Evolutionary conservation across 2,329 filamentous ascomycete species (phyloP).

Genomic region (Graphilbum fragrans): DNA sequence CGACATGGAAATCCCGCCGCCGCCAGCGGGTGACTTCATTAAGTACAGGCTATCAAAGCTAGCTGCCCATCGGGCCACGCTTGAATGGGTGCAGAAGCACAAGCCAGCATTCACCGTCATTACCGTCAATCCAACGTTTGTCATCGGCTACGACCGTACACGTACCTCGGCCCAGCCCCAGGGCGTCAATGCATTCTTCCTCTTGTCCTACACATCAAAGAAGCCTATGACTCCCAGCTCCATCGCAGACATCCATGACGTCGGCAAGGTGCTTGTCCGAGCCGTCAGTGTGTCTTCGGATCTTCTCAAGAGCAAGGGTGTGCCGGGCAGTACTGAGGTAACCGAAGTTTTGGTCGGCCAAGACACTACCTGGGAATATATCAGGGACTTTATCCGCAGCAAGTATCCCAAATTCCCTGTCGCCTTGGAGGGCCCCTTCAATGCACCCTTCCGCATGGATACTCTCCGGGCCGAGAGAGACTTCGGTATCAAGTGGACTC

Average conservation of each 20-base stretch:
- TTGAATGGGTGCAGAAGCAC: constrained; percentile 4
- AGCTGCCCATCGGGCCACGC: constrained; percentile 5
- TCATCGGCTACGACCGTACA: constrained; percentile 6
- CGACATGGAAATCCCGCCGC: background rate
- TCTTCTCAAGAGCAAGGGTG: background rate
- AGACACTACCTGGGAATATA: background rate
- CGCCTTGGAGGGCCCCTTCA: background rate
- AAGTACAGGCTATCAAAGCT: constrained; percentile 17
- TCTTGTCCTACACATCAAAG: background rate
- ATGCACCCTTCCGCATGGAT: background rate
- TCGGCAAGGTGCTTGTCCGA: background rate
- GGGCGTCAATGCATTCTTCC: background rate
- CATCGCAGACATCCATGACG: constrained; percentile 1
- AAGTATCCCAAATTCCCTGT: background rate
- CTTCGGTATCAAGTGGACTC: background rate
- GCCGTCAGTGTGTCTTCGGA: background rate
- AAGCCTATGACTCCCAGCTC: background rate
- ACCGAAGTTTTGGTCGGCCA: no score
- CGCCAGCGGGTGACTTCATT: background rate
- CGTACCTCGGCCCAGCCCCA: background rate
- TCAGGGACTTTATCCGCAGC: background rate
- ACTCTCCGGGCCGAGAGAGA: background rate
- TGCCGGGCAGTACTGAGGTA: background rate
- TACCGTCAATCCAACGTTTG: constrained; percentile 4
- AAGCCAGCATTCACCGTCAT: constrained; percentile 6